These are phyloP conservation scores for Colletotrichum sidae DNA, from an alignment of 2,329 filamentous ascomycete species.

Conservation along the genomic window DNA sequence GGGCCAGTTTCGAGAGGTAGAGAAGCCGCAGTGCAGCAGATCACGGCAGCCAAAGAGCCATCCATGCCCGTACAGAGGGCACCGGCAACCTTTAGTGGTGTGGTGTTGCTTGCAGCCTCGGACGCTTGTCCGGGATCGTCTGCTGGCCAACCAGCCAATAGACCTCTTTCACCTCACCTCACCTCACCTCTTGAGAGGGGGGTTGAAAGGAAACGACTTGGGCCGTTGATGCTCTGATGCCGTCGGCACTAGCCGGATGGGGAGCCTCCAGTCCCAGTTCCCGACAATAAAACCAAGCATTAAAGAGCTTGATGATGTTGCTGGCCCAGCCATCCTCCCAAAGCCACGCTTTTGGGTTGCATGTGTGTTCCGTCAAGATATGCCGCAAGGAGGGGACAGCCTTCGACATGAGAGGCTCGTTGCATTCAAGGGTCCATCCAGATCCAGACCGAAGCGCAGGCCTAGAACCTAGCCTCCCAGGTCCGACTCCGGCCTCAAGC, in stretches of 20 bases:
- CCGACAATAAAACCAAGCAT: background rate
- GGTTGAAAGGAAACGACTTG: slow-evolving; percentile 9
- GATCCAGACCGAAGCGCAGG: slow-evolving; percentile 6
- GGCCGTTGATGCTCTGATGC: slow-evolving; percentile 35
- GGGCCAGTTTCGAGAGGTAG: slow-evolving; percentile 1
- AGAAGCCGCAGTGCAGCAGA: background rate
- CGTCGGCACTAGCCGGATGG: slow-evolving; percentile 34
- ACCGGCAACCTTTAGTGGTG: slow-evolving; percentile 1
- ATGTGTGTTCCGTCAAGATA: slow-evolving; percentile 31
- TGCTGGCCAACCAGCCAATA: slow-evolving; percentile 2
- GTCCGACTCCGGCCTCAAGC: slow-evolving; percentile 13
- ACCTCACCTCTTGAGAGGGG: too few relatives aligned
- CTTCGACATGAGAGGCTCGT: slow-evolving; percentile 25
- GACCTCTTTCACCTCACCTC: too few relatives aligned
- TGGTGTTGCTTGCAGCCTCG: slow-evolving; percentile 28
- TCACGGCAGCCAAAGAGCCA: background rate
- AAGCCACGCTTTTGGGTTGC: slow-evolving; percentile 38
- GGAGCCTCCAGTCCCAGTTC: slow-evolving; percentile 6
- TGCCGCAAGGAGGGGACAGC: slow-evolving; percentile 26
- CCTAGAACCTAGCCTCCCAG: background rate
- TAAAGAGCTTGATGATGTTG: slow-evolving; percentile 16
- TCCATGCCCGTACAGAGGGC: slow-evolving; percentile 1
- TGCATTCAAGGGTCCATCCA: slow-evolving; percentile 13
- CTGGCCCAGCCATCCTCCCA: slow-evolving; percentile 22
- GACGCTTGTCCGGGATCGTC: slow-evolving; percentile 35